Conservation (phyloP, 176 grass and related monocot species). For the Rhynchospora pubera region DNA sequence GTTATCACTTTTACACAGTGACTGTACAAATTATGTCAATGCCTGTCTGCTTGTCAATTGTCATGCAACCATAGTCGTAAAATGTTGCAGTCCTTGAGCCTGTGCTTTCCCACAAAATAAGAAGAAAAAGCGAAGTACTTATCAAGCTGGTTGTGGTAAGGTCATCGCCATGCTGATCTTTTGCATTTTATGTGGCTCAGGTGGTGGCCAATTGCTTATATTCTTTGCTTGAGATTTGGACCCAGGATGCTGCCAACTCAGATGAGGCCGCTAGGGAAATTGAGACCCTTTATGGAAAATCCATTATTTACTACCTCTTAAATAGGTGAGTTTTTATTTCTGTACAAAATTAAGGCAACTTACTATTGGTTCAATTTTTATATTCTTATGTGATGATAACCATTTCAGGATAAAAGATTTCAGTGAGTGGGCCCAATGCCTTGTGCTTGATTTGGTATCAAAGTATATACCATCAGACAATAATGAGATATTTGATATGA, state of each 20-base stretch:
- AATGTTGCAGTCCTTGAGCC: background rate
- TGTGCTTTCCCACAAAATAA: background rate
- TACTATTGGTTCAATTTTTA: background rate
- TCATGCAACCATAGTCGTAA: background rate
- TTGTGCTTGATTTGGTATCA: constrained; percentile 69
- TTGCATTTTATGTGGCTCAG: constrained; percentile 24
- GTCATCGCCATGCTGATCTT: background rate
- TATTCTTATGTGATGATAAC: background rate
- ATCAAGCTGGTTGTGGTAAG: background rate
- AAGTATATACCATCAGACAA: constrained; percentile 94
- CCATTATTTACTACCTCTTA: constrained; percentile 71
- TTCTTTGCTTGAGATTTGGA: constrained; percentile 94
- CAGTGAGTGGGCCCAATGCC: constrained; percentile 96
- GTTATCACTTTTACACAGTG: background rate
- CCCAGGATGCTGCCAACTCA: constrained; percentile 64
- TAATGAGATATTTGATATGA: constrained; percentile 91
- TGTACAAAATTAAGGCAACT: background rate
- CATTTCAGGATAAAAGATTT: constrained; percentile 84
- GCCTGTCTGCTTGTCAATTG: background rate
- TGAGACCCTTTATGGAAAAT: constrained; percentile 79
- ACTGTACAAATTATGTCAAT: background rate
- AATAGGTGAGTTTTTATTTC: constrained; percentile 50
- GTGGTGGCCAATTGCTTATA: constrained; percentile 93
- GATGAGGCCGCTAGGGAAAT: constrained; percentile 85
- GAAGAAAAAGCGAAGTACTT: background rate